Base-by-base conservation (phyloP, 1,284 basidiomycete genomes). In the Vanrija humicola region DNA sequence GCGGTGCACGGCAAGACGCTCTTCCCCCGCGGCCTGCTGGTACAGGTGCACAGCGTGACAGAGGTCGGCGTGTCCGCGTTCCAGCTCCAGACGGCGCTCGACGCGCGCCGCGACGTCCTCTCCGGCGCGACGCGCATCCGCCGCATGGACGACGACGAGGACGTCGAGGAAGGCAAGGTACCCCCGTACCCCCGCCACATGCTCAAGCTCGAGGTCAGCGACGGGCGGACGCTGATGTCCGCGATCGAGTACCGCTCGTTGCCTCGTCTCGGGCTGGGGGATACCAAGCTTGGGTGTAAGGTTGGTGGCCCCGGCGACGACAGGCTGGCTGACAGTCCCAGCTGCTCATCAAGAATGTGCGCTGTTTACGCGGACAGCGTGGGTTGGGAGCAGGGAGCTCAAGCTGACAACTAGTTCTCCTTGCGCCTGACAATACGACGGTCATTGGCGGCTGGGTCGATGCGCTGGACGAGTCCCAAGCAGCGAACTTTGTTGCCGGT, bases 241-340 rank as follows among this genome's bases (percentile, higher is more conserved):
- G 75, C 69, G 8, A 69, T 77, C 46, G 75, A 77, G 57, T 75
- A 75, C 50, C 64, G 64, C 54, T 52, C 68, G 26, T 58, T 75
- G 9, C 52, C 47, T 0, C 67, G 52, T 9, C 45, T 77, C 19
- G 62, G 47, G 7, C 55, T 77, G 42, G 74, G 72, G 5, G 70
- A 73, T 44, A 77, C 75, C 12, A 50, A 62, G 29, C 47, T 76
- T n/a, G 75, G 75, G 3, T 63, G 58, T 26, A 77, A 77, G 59
- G 72, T 75, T 43, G 34, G 67, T 57, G 12, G 21, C 21, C 21
- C 2, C 14, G 12, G 18, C 16, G 18, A 29, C 10, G 26, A 8
- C 19, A 1, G 25, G n/a, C 16, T 14, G 42, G 40, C 56, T 54
- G 40, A 50, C 43, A 12, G n/a, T 8, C 14, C 18, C 52, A 76